Percentiles rank a stretch among this genome's conserved stretches.
Evolutionary conservation across 208 protist genomes (phyloP).

Genomic region (Wallacemonas sp.): DNA sequence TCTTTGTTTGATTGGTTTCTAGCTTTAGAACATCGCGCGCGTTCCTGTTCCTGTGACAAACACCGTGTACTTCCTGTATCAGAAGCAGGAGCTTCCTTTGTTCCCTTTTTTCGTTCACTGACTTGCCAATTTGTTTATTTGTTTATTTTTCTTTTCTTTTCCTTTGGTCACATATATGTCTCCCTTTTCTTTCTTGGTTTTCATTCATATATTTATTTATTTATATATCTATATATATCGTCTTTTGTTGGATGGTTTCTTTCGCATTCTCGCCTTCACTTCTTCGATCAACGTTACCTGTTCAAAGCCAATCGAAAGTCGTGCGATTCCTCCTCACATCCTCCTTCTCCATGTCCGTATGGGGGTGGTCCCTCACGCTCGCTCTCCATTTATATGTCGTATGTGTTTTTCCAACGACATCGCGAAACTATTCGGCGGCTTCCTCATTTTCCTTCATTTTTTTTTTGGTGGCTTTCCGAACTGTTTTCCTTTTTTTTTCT

Average conservation of each 20-base stretch:
- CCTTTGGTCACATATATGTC: not conserved
- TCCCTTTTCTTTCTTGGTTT: not conserved
- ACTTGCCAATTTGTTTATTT: not conserved
- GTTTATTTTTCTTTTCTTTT: conserved; percentile 5
- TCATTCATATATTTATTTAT: too few relatives aligned
- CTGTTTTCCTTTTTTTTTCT: not conserved
- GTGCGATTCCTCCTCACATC: not conserved
- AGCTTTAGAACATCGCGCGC: too few relatives aligned
- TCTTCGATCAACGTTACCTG: not conserved
- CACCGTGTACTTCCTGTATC: too few relatives aligned
- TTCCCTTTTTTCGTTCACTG: too few relatives aligned
- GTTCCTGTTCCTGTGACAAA: too few relatives aligned
- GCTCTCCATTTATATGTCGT: conserved; percentile 22
- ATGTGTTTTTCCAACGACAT: conserved; percentile 23
- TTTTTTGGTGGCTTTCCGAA: not conserved
- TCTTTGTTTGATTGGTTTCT: too few relatives aligned
- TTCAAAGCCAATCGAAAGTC: too few relatives aligned
- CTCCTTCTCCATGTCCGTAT: not conserved
- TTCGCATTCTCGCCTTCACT: not conserved
- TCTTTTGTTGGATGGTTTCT: too few relatives aligned
- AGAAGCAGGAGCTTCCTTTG: too few relatives aligned
- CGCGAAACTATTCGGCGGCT: not conserved
- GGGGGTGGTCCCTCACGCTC: not conserved
- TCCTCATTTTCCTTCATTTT: conserved; percentile 10
- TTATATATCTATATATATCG: too few relatives aligned